Evolutionary conservation across 768 basidiomycete genomes (phyloP).

Genomic region (Boletus insuetus): DNA sequence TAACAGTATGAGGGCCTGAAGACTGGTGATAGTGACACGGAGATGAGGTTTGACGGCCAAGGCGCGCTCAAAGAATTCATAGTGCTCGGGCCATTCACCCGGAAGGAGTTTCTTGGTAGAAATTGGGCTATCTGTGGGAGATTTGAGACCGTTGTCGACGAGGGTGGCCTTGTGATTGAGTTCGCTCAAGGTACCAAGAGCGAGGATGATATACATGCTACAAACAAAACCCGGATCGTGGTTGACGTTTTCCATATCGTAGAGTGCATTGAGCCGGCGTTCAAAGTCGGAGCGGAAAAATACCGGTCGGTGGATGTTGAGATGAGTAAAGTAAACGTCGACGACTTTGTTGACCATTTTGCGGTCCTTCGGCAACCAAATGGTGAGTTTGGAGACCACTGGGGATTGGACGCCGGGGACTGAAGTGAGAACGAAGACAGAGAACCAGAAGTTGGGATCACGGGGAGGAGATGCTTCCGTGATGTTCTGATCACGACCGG

Average conservation of each 20-base stretch:
- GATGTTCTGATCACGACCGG: conserved; percentile 62
- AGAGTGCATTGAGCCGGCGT: conserved; percentile 60
- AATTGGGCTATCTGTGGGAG: conserved; percentile 31
- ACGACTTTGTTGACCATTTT: conserved; percentile 59
- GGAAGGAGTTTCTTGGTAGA: conserved; percentile 59
- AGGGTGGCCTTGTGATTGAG: conserved; percentile 68
- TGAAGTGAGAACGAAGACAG: conserved; percentile 51
- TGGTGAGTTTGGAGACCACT: conserved; percentile 32
- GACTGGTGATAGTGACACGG: conserved; percentile 75
- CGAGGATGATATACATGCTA: conserved; percentile 73
- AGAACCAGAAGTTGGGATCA: conserved; percentile 60
- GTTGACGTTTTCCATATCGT: conserved; percentile 49
- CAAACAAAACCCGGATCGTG: conserved; percentile 79
- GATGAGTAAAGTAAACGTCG: conserved; percentile 70
- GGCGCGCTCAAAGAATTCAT: conserved; percentile 82
- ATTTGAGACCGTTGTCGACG: conserved; percentile 44
- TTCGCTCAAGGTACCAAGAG: conserved; percentile 79
- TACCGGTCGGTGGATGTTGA: conserved; percentile 79
- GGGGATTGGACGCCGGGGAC: conserved; percentile 24
- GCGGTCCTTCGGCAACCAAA: conserved; percentile 79
- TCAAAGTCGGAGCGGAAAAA: conserved; percentile 70
- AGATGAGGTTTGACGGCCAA: conserved; percentile 77
- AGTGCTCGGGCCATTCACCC: conserved; percentile 70
- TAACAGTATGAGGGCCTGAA: conserved; percentile 79
- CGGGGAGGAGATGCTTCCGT: conserved; percentile 56